These are phyloP conservation scores for Hemisphaericaspora xylofermentans DNA, from an alignment of 1,139 yeast genomes.

Conservation along the genomic window DNA sequence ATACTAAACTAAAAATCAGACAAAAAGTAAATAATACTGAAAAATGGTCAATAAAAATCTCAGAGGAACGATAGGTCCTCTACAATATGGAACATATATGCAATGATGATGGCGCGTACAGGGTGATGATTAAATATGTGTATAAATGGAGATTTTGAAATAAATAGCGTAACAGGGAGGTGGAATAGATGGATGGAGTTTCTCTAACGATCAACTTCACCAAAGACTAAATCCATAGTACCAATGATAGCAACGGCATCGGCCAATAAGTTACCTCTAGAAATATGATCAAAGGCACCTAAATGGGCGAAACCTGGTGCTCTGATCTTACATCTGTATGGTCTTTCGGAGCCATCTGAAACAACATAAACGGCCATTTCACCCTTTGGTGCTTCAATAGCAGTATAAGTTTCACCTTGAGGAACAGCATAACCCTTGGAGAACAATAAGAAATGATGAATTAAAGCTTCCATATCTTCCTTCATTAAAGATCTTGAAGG, in stretches of 20 bases:
- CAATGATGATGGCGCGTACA: background rate
- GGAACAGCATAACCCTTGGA: constrained; percentile 91
- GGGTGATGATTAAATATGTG: background rate
- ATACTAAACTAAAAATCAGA: constrained; percentile 1
- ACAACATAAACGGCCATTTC: constrained; percentile 92
- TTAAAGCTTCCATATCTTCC: constrained; percentile 90
- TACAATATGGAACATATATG: background rate
- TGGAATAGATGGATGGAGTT: background rate
- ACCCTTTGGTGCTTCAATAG: constrained; percentile 94
- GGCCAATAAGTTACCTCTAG: constrained; percentile 85
- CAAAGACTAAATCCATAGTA: constrained; percentile 93
- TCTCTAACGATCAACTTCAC: constrained; percentile 82
- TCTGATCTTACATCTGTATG: constrained; percentile 89
- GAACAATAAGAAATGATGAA: constrained; percentile 84
- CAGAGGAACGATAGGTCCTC: background rate
- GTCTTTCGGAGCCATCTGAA: constrained; percentile 87
- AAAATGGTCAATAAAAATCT: background rate
- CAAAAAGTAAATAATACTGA: background rate
- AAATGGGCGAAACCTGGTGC: constrained; percentile 92
- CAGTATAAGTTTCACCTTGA: constrained; percentile 88
- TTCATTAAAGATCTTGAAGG: constrained; percentile 84
- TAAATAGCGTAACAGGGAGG: constrained; percentile 9
- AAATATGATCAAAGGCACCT: constrained; percentile 83
- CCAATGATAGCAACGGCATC: constrained; percentile 94
- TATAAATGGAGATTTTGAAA: background rate